Conservation (phyloP, 306 rosid species). For the Psophocarpus tetragonolobus region DNA sequence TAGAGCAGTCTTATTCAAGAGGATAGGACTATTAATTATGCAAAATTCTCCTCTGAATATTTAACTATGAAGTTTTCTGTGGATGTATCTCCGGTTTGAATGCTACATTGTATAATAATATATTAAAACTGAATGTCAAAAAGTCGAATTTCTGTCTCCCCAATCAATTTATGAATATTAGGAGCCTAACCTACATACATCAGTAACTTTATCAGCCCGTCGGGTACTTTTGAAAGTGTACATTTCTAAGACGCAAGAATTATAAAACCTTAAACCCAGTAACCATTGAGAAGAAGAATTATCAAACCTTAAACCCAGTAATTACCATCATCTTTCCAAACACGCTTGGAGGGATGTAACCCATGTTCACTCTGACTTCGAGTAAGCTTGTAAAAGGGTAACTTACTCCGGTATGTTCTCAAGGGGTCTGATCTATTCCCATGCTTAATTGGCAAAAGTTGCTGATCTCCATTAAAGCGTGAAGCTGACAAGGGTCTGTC, state of each 20-base stretch:
- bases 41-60: no score
- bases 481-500: slow-evolving; percentile 75
- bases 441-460: slow-evolving; percentile 62
- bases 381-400: slow-evolving; percentile 51
- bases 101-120: slow-evolving; percentile 56
- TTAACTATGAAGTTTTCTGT: neutral
- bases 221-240: slow-evolving; percentile 57
- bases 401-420: slow-evolving; percentile 71
- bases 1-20: no score
- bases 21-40: no score
- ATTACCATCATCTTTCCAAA: slow-evolving; percentile 47
- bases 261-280: slow-evolving; percentile 50
- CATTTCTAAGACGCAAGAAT: slow-evolving; percentile 48
- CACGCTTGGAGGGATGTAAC: slow-evolving; percentile 57
- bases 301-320: slow-evolving; percentile 52
- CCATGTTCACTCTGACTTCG: slow-evolving; percentile 89
- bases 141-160: slow-evolving; percentile 44
- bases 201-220: slow-evolving; percentile 42
- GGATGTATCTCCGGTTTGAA: neutral
- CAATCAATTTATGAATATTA: slow-evolving; percentile 28
- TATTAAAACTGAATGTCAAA: slow-evolving; percentile 54
- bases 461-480: slow-evolving; percentile 59
- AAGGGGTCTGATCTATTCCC: slow-evolving; percentile 91
- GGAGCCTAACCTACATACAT: slow-evolving; percentile 48
- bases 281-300: slow-evolving; percentile 16